These are phyloP conservation scores for Omphalea diandra DNA, from an alignment of 441 rosid species.

Conservation along the genomic window DNA sequence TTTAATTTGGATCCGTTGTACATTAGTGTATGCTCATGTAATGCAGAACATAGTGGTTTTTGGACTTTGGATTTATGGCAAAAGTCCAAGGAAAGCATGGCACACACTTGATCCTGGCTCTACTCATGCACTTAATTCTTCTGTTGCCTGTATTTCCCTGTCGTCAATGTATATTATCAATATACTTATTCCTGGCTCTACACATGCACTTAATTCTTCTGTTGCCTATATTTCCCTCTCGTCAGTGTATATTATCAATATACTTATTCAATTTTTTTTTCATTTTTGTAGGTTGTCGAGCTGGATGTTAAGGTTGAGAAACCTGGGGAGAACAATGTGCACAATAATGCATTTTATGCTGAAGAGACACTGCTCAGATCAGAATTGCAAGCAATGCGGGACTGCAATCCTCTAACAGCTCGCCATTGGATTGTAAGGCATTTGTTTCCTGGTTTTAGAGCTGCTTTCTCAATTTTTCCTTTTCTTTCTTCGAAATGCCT, in stretches of 20 bases:
- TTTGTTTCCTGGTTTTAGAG: slow-evolving; percentile 5
- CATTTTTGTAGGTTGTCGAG: slow-evolving; percentile 61
- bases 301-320: slow-evolving; percentile 64
- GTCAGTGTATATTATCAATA: neutral
- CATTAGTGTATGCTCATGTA: neutral
- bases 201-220: neutral
- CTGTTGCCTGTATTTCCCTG: no score
- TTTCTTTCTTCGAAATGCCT: neutral
- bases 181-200: no score
- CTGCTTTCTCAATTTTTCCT: neutral
- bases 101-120: no score
- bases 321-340: slow-evolving; percentile 75
- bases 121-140: no score
- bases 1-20: neutral
- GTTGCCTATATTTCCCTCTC: neutral
- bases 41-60: neutral
- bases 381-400: slow-evolving; percentile 74
- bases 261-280: slow-evolving; percentile 13
- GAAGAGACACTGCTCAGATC: slow-evolving; percentile 68
- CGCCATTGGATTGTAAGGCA: slow-evolving; percentile 88
- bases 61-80: neutral
- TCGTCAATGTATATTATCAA: no score
- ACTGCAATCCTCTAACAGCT: slow-evolving; percentile 68
- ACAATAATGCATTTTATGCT: slow-evolving; percentile 82
- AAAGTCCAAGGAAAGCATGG: neutral